phyloP scores from a whole-genome alignment of 306 rosid species.

The Ziziphus jujuba region DNA sequence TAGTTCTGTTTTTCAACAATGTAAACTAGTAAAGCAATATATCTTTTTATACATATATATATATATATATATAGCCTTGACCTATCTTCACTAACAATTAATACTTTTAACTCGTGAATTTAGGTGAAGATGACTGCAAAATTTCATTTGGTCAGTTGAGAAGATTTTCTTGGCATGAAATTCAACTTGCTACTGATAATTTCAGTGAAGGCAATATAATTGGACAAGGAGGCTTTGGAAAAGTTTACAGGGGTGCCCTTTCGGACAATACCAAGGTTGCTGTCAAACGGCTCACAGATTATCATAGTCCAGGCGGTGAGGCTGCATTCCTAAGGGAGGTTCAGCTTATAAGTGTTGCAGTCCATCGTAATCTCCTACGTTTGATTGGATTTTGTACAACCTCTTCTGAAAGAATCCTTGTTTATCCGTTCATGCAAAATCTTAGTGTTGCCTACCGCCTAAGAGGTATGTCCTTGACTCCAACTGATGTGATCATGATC shows the following conservation, averaged over 20 bases:
- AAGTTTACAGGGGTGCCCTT: conserved; percentile 87
- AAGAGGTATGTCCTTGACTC: conserved; percentile 57
- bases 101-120: conserved; percentile 7
- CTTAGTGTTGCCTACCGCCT: conserved; percentile 81
- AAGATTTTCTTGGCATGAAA: conserved; percentile 86
- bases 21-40: no score
- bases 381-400: conserved; percentile 83
- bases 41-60: no score
- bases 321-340: conserved; percentile 94
- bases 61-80: no score
- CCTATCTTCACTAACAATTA: no score
- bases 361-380: conserved; percentile 79
- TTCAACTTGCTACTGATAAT: conserved; percentile 78
- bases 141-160: conserved; percentile 63
- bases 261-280: conserved; percentile 69
- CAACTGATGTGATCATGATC: no score
- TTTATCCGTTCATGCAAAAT: conserved; percentile 95
- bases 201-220: conserved; percentile 77
- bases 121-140: conserved; percentile 83
- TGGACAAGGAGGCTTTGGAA: conserved; percentile 98
- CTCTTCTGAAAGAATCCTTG: conserved; percentile 84
- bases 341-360: conserved; percentile 83
- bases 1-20: no score
- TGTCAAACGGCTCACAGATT: conserved; percentile 79
- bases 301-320: conserved; percentile 85